Conservation (phyloP, 148 eudicot genomes). For the Fagopyrum esculentum region DNA sequence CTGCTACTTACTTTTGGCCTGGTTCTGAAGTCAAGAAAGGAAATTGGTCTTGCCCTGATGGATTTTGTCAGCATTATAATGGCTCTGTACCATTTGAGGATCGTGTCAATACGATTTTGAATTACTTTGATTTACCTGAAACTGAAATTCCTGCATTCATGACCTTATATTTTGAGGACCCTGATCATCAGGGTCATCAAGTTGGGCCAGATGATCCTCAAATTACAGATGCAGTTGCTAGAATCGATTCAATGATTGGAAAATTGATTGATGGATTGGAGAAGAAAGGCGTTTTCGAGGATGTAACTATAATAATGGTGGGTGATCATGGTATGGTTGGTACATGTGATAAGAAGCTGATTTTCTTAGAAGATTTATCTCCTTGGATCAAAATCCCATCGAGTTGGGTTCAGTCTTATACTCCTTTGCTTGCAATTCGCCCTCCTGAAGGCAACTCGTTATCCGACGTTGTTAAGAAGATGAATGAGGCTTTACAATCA, state of each 20-base stretch:
- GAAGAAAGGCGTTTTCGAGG: slow-evolving; percentile 74
- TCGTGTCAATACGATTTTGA: slow-evolving; percentile 55
- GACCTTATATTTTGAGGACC: slow-evolving; percentile 89
- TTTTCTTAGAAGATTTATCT: slow-evolving; percentile 60
- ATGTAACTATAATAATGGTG: slow-evolving; percentile 63
- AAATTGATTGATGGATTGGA: slow-evolving; percentile 71
- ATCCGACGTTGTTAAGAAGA: slow-evolving; percentile 56
- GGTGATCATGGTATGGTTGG: slow-evolving; percentile 99
- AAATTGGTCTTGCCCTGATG: slow-evolving; percentile 61
- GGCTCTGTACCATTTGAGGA: slow-evolving; percentile 77
- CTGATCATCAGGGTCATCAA: slow-evolving; percentile 89
- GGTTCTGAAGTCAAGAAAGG: slow-evolving; percentile 77
- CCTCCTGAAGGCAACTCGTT: slow-evolving; percentile 38
- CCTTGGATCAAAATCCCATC: slow-evolving; percentile 56
- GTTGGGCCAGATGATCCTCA: slow-evolving; percentile 87
- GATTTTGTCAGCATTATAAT: slow-evolving; percentile 43
- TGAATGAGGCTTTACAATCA: slow-evolving; percentile 65
- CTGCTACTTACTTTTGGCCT: slow-evolving; percentile 83
- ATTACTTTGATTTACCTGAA: slow-evolving; percentile 54
- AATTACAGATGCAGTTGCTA: slow-evolving; percentile 63
- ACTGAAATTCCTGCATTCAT: slow-evolving; percentile 63
- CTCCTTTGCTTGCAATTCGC: slow-evolving; percentile 67
- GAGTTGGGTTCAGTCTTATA: slow-evolving; percentile 72
- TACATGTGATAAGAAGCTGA: slow-evolving; percentile 75
- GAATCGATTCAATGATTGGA: slow-evolving; percentile 69